A percentile compares a stretch with the other conserved stretches of the same genome.
These are phyloP conservation scores for Penicillium sclerotiorum DNA, from an alignment of 2,329 filamentous ascomycete species.

Conservation along the genomic window DNA sequence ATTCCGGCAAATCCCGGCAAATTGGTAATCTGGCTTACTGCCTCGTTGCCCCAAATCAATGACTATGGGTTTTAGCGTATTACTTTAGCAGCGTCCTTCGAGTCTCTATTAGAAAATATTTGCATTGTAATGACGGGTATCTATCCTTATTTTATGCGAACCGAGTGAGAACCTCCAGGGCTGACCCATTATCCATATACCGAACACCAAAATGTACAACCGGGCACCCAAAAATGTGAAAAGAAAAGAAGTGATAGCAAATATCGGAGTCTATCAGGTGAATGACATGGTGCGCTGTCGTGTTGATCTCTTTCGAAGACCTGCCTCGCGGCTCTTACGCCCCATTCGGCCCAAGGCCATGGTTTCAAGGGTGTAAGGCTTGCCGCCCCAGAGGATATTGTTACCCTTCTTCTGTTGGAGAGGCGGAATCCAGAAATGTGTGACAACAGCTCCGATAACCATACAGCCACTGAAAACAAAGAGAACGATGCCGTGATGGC, in stretches of 20 bases:
- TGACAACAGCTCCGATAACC: constrained; percentile 44
- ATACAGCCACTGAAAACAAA: constrained; percentile 47
- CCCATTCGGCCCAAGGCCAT: constrained; percentile 42
- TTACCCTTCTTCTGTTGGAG: constrained; percentile 33
- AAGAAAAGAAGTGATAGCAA: neutral
- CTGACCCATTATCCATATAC: neutral
- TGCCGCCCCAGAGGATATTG: constrained; percentile 38
- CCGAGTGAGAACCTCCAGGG: neutral
- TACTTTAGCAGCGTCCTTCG: too few relatives aligned
- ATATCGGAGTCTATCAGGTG: constrained; percentile 9
- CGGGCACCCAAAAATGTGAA: constrained; percentile 1
- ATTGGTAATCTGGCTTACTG: too few relatives aligned
- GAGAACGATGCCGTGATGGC: constrained; percentile 43
- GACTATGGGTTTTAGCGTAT: too few relatives aligned
- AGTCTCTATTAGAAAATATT: too few relatives aligned
- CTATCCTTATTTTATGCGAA: constrained; percentile 7
- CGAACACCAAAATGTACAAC: neutral
- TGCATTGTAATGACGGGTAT: constrained; percentile 3
- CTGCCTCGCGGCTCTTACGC: constrained; percentile 38
- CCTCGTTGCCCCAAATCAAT: too few relatives aligned
- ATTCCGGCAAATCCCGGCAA: constrained; percentile 17
- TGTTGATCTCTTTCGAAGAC: constrained; percentile 20
- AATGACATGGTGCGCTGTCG: constrained; percentile 24
- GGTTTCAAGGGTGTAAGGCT: constrained; percentile 42
- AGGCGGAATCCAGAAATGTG: constrained; percentile 46